Base-by-base conservation (phyloP, 2,329 filamentous ascomycete species). In the Fusarium hostae region DNA sequence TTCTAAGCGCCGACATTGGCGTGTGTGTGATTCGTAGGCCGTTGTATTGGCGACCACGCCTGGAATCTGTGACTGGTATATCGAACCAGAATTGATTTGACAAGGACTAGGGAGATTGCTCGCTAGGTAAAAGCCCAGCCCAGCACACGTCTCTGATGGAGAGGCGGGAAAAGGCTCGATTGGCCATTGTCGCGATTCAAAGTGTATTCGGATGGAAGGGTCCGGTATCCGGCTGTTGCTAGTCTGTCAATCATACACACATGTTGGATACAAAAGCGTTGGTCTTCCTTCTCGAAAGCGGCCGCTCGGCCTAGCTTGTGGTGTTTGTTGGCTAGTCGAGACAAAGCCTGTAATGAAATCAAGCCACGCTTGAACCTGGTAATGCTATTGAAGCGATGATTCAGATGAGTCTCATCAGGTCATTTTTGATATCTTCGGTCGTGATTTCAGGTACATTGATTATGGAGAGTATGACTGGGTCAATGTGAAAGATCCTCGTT, bases 1-100 rank as follows among this genome's bases (percentile, higher is more conserved):
- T 39, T 43, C 48, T 80, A 76, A 59, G 77, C 79, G 79, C 79
- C 75, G 61, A 68, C 52, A 59, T 59, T 48, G 18, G 44, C 56
- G 55, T 51, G 57, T 32, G 58, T 70, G 66, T 78, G 75, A 78
- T 79, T 78, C 73, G 72, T 68, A 62, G 69, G 68, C 63, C 66
- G 18, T 52, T 52, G 75, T 64, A 73, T 77, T 75, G 73, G 75
- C 70, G 72, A 71, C 75, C 65, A 62, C 73, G 65, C 62, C 68
- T 75, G 68, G 59, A 73, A 52, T 59, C 63, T 73, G 70, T 63
- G 59, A 69, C 69, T 48, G 55, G 57, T 32, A 44, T 22, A 7
- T 56, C 61, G 41, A 70, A 62, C 65, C 63, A 66, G 50, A 54
- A 48, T 9, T 41, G 37, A 66, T 50, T 47, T 32, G 35, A 54